Evolutionary conservation across 1,284 basidiomycete genomes (phyloP).

Genomic region (Earliella scabrosa): DNA sequence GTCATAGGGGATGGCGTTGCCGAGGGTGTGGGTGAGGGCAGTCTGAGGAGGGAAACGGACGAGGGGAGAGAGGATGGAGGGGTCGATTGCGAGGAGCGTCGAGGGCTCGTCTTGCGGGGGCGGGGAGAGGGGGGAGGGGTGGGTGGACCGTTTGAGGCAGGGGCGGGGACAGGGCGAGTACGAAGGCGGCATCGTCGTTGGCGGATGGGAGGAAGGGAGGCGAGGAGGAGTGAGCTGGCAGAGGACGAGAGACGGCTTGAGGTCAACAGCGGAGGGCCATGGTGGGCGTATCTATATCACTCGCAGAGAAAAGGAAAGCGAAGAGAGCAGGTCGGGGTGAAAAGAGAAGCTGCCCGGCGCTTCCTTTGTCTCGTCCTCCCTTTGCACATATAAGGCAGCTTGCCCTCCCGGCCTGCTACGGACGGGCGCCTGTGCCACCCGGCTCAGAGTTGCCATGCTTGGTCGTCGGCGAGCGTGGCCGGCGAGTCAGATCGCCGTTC

Average conservation of each 20-base stretch:
- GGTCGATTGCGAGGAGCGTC: conserved; percentile 29
- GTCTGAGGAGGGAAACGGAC: conserved; percentile 51
- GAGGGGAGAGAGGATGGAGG: conserved; percentile 31
- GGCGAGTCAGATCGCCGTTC: conserved; percentile 4
- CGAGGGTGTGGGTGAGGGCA: conserved; percentile 57
- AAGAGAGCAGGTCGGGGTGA: conserved; percentile 5
- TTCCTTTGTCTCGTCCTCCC: conserved; percentile 16
- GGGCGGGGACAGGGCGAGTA: conserved; percentile 41
- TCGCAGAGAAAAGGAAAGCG: neutral
- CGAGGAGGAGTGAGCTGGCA: no score
- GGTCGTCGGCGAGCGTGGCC: neutral
- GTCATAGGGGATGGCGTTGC: conserved; percentile 66
- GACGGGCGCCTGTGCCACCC: neutral
- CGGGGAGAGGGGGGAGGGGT: conserved; percentile 14
- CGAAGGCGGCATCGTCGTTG: conserved; percentile 30
- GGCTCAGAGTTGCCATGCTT: conserved; percentile 1
- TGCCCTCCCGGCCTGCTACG: conserved; percentile 5
- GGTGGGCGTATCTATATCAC: conserved; percentile 10
- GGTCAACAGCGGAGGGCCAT: conserved; percentile 19
- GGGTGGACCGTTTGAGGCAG: conserved; percentile 44
- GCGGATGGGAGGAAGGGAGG: neutral
- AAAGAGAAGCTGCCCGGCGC: conserved; percentile 11
- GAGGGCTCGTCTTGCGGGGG: conserved; percentile 29
- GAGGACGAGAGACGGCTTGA: no score
- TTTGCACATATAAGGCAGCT: conserved; percentile 4